Conservation (phyloP, 495 filamentous ascomycete genomes). For the Penicillium tannophilum region DNA sequence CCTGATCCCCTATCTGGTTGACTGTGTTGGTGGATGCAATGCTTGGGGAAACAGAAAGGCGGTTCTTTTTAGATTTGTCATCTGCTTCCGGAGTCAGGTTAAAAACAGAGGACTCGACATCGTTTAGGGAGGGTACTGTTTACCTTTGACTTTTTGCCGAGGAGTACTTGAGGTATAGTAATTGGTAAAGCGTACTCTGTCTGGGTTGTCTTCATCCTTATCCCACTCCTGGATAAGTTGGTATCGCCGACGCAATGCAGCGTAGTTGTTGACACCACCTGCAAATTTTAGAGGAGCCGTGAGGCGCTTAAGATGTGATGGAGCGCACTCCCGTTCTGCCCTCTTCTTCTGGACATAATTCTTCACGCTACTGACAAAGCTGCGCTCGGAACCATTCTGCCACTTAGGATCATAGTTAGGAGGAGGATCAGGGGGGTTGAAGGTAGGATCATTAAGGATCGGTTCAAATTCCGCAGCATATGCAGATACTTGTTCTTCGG, state of each 20-base stretch:
- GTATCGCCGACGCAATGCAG: slow-evolving; percentile 70
- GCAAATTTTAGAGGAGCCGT: slow-evolving; percentile 84
- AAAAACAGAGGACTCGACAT: not conserved
- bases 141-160: slow-evolving; percentile 6
- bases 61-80: slow-evolving; percentile 1
- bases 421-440: slow-evolving; percentile 43
- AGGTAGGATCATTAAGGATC: slow-evolving; percentile 49
- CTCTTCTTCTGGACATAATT: slow-evolving; percentile 73
- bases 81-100: slow-evolving; percentile 7
- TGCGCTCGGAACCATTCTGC: slow-evolving; percentile 70
- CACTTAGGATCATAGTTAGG: slow-evolving; percentile 68
- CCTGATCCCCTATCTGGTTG: slow-evolving; percentile 7
- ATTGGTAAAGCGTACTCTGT: slow-evolving; percentile 75
- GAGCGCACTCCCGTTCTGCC: slow-evolving; percentile 21
- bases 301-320: slow-evolving; percentile 66
- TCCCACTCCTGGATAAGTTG: slow-evolving; percentile 67
- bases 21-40: slow-evolving; percentile 9
- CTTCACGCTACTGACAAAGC: slow-evolving; percentile 63
- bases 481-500: slow-evolving; percentile 25
- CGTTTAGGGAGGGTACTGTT: not conserved
- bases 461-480: slow-evolving; percentile 16
- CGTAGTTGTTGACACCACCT: slow-evolving; percentile 74
- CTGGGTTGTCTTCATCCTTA: slow-evolving; percentile 43
- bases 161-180: slow-evolving; percentile 89
- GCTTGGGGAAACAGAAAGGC: not conserved